phyloP scores from a whole-genome alignment of 2,329 filamentous ascomycete genomes.

The Cryphonectria radicalis region DNA sequence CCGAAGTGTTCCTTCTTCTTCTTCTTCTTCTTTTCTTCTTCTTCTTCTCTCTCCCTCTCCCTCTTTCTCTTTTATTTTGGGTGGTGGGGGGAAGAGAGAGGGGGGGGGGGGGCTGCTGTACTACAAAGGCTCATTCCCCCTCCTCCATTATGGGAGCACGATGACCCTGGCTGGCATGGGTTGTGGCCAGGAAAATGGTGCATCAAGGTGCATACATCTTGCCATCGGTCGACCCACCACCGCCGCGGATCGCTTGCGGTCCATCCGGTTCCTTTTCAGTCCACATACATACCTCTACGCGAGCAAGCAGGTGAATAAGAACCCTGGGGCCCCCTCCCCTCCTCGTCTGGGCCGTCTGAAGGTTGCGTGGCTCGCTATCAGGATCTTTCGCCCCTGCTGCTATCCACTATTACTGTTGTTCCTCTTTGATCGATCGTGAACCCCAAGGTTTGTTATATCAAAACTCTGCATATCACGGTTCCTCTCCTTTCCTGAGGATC shows the following conservation, averaged over 20 bases:
- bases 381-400: background rate
- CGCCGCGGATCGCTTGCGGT: background rate
- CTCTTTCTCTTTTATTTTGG: no score
- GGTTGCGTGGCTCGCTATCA: background rate
- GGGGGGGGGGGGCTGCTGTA: background rate
- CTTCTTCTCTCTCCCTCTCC: no score
- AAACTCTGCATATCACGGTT: background rate
- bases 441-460: background rate
- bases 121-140: background rate
- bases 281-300: background rate
- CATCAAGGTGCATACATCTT: constrained; percentile 6
- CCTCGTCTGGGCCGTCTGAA: background rate
- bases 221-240: constrained; percentile 20
- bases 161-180: constrained; percentile 14
- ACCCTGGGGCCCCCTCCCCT: background rate
- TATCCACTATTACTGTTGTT: background rate
- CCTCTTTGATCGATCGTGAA: background rate
- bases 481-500: background rate
- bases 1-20: background rate
- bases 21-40: background rate
- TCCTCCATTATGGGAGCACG: constrained; percentile 10
- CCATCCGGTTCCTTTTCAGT: background rate
- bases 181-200: constrained; percentile 3
- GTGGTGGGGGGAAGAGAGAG: no score
- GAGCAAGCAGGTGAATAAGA: background rate